Evolutionary conservation across 73 alveolate genomes (phyloP), one percentile per base, ranked within the genome.

Genomic region (Strombidium stylifer): DNA sequence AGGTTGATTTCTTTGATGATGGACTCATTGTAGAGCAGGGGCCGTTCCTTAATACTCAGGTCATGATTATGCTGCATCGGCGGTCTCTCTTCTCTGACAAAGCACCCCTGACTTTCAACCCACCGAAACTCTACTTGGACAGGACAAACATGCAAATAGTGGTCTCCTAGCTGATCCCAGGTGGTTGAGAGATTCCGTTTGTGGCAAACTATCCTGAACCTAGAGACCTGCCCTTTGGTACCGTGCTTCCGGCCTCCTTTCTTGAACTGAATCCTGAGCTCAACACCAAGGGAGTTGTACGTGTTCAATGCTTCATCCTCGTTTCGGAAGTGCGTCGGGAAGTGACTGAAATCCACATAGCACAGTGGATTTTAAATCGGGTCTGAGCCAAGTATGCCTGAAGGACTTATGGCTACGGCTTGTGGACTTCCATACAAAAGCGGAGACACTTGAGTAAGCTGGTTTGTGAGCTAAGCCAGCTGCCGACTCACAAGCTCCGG

Each of bases 11-110:
- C 86, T 26, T 61, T 44, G 55, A 73, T 58, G 10, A 73, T 65
- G 25, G 55, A 34, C 27, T 58, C 78, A 41, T 73, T 73, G 26
- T 60, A 47, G 3, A 73, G 59, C 58, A 58, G 60, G 36, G 59
- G 86, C 45, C 86, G 10, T 20, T 73, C 86, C 53, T 73, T 45
- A 35, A 73, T 60, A 45, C 47, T 78, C 15, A 73, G 52, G 19
- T 53, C 64, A 42, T 73, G 86, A 35, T 39, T 45, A 61, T 73
- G 86, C 25, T 73, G 72, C 70, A 73, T 47, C 5, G 15, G 18
- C 59, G 60, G 24, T 25, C 46, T 73, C 5, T 64, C 45, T 23
- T 71, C 40, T 46, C 86, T 49, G 16, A 73, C 61, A 36, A 60
- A 73, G 19, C 41, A 34, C 40, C 60, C 18, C 41, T 59, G 59